Evolutionary conservation across 192 early-diverging fungal species (phyloP), one percentile per base, ranked within the genome.

Genomic region (Obelidium mucronatum): DNA sequence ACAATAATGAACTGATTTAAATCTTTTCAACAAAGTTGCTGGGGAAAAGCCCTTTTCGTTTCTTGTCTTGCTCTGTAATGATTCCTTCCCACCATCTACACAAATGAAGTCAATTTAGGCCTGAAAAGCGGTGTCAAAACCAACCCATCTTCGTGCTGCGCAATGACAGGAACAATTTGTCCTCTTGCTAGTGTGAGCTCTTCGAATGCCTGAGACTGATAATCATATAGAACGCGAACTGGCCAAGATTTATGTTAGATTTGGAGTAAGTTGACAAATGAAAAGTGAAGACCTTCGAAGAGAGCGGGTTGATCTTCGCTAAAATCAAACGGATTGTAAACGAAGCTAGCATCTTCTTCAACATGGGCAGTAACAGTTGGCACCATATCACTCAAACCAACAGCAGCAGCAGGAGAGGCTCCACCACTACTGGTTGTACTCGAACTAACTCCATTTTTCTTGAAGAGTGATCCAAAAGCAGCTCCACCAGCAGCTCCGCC

Each of bases 61-160:
- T 35, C 53, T 72, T 72, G 13, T 40, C 26, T 8, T 68, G 51
- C 75, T 81, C 85, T 5, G 37, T 54, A 2, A 69, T 80, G 30
- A 87, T 63, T 6, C 83, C 85, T 75, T 84, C 85, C 85, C 84
- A 84, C 85, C 83, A 87, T 30, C 86, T 85, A 56, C 8, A 56
- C 56, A 52, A 52, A 26, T 15, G 6, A 15, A 48, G 4, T 36
- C 6, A 24, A 35, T 73, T n/a, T n/a, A n/a, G n/a, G n/a, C n/a
- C 70, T 59, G 70, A 13, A 59, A 34, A 13, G n/a, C 1, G 11
- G 17, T 37, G n/a, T 2, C 40, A 36, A 56, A 51, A 76, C 82
- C 40, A n/a, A 87, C 80, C 87, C 87, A 68, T 88, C 87, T 65
- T 88, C 87, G 48, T 87, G 83, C n/a, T 76, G 82, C 2, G 81